phyloP scores from a whole-genome alignment of 2,329 filamentous ascomycete species.

The Dactylellina drechsleri region DNA sequence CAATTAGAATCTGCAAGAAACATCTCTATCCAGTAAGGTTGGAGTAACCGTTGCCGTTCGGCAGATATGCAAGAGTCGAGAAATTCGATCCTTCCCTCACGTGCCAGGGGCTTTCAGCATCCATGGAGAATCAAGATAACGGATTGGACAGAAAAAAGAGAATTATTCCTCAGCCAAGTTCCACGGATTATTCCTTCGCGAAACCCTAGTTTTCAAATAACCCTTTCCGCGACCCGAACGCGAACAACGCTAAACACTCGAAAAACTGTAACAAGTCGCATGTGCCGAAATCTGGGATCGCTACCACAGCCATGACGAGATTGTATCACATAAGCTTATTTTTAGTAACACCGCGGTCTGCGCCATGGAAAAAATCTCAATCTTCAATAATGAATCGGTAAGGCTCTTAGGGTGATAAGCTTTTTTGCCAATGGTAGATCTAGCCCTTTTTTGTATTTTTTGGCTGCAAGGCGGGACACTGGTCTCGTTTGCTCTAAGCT shows the following conservation, averaged over 20 bases:
- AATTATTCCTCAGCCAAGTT: not conserved
- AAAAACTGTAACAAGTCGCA: not conserved
- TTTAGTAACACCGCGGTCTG: slow-evolving; percentile 3
- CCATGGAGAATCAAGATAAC: not conserved
- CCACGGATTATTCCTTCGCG: not conserved
- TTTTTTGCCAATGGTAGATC: slow-evolving; percentile 16
- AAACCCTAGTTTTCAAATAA: slow-evolving; percentile 2
- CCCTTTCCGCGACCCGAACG: not conserved
- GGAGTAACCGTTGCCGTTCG: not conserved
- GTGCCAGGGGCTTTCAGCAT: slow-evolving; percentile 2
- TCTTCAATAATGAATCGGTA: not conserved
- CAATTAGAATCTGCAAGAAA: not conserved
- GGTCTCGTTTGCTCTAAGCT: no score
- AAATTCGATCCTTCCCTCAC: not conserved
- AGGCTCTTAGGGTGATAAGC: slow-evolving; percentile 3
- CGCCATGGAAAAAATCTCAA: slow-evolving; percentile 10
- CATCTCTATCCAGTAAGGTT: not conserved
- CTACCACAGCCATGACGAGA: slow-evolving; percentile 6
- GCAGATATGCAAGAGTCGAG: slow-evolving; percentile 2
- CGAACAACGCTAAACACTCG: not conserved
- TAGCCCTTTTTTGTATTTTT: no score
- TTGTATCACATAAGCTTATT: slow-evolving; percentile 8
- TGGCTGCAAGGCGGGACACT: no score
- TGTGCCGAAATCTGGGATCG: slow-evolving; percentile 6
- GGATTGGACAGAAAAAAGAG: not conserved